These are phyloP conservation scores for Talaromyces sp. DNA, from an alignment of 2,329 filamentous ascomycete species.

Conservation along the genomic window DNA sequence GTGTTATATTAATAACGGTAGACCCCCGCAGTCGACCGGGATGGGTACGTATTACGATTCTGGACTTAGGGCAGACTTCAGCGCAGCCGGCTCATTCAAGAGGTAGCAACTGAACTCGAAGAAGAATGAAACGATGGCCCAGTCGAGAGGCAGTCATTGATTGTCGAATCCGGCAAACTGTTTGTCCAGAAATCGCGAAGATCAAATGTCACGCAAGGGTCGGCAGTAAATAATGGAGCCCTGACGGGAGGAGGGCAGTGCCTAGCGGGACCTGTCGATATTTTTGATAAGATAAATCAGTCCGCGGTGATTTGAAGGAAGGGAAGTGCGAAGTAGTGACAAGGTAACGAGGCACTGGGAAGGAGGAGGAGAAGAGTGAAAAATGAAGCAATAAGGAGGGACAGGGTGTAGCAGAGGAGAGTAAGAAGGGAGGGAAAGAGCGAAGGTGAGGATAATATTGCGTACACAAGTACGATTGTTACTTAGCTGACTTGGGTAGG, in stretches of 20 bases:
- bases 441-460: conserved; percentile 12
- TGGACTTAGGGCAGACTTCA: conserved; percentile 4
- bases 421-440: conserved; percentile 6
- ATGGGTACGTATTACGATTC: not conserved
- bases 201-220: conserved; percentile 13
- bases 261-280: conserved; percentile 5
- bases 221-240: conserved; percentile 10
- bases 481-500: too few species aligned
- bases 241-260: conserved; percentile 5
- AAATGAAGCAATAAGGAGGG: not conserved
- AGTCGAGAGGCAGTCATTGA: not conserved
- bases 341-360: too few species aligned
- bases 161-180: not conserved
- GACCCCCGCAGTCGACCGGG: not conserved
- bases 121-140: not conserved
- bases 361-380: not conserved
- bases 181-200: not conserved
- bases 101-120: conserved; percentile 10
- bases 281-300: conserved; percentile 24
- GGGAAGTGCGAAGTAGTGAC: not conserved
- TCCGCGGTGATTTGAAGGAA: conserved; percentile 23
- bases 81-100: conserved; percentile 12
- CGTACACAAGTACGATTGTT: too few species aligned
- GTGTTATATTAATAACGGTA: conserved; percentile 7
- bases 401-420: not conserved